phyloP scores from a whole-genome alignment of 768 basidiomycete species.

The Termitomyces sp. region DNA sequence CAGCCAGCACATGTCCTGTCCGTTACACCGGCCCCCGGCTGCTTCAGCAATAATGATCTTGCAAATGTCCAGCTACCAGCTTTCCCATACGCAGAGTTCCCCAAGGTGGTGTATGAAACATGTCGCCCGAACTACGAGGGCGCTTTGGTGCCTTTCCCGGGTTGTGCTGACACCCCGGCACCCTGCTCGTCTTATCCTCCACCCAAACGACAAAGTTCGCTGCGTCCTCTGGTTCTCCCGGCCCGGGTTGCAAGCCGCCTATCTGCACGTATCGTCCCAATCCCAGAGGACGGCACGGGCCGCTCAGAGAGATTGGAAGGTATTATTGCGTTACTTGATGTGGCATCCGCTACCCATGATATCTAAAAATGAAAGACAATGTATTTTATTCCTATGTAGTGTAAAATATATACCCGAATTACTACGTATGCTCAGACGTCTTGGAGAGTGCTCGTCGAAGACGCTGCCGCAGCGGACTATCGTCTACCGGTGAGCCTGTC shows the following conservation, averaged over 20 bases:
- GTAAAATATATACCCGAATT: not conserved
- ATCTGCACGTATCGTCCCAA: not conserved
- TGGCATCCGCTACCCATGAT: not conserved
- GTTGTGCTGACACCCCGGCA: not conserved
- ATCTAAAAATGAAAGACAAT: not conserved
- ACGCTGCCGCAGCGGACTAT: slow-evolving; percentile 20
- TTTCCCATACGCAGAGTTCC: slow-evolving; percentile 1
- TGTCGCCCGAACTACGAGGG: not conserved
- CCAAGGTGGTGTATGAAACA: slow-evolving; percentile 1
- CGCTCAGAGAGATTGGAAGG: slow-evolving; percentile 9
- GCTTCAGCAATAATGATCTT: not conserved
- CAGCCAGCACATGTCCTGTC: not conserved
- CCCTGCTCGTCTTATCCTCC: not conserved
- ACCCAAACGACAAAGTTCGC: not conserved
- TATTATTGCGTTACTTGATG: slow-evolving; percentile 13
- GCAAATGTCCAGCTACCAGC: not conserved
- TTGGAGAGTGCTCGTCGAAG: slow-evolving; percentile 22
- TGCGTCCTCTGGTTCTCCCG: not conserved
- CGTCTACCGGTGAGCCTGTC: slow-evolving; percentile 12
- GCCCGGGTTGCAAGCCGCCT: not conserved
- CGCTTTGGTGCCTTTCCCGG: not conserved
- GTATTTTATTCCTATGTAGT: not conserved
- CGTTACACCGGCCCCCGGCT: not conserved
- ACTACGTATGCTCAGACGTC: slow-evolving; percentile 7
- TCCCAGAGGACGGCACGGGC: not conserved